phyloP scores from a whole-genome alignment of 192 early-diverging fungal genomes.

The Coemansia sp. region DNA sequence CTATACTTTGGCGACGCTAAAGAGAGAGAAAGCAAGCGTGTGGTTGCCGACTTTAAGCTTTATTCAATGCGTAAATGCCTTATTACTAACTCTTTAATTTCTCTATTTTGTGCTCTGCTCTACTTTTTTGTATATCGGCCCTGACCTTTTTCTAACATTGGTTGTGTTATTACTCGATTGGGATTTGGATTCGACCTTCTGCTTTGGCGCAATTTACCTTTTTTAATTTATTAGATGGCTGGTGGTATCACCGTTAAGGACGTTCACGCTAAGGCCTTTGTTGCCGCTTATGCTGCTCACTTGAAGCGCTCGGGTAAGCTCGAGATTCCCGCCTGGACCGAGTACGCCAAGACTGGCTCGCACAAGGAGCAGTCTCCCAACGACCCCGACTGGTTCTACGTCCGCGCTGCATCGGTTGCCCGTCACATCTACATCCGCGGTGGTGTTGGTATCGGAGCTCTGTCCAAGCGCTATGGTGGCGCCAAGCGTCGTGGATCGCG shows the following conservation, averaged over 20 bases:
- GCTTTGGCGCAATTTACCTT: neutral
- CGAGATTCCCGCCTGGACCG: slow-evolving; percentile 98
- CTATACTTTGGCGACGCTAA: neutral
- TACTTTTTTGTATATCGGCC: neutral
- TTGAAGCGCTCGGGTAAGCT: slow-evolving; percentile 98
- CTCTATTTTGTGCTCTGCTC: neutral
- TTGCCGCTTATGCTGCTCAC: slow-evolving; percentile 98
- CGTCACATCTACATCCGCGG: slow-evolving; percentile 96
- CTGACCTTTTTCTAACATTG: too few species aligned
- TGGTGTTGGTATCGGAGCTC: slow-evolving; percentile 90
- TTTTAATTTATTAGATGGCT: slow-evolving; percentile 43
- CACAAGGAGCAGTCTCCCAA: slow-evolving; percentile 97
- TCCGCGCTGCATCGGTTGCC: slow-evolving; percentile 93
- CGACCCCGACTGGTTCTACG: slow-evolving; percentile 99
- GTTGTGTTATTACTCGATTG: slow-evolving; percentile 1
- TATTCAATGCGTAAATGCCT: too few species aligned
- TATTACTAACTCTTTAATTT: neutral
- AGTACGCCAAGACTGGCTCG: slow-evolving; percentile 97
- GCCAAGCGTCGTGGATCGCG: slow-evolving; percentile 87
- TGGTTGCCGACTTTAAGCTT: too few species aligned
- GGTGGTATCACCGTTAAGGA: slow-evolving; percentile 94
- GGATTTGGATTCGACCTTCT: neutral
- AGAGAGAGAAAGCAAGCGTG: neutral
- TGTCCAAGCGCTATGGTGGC: slow-evolving; percentile 94
- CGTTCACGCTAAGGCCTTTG: slow-evolving; percentile 92